phyloP scores from a whole-genome alignment of 352 stramenopile genomes.

The Pythium diclinum region DNA sequence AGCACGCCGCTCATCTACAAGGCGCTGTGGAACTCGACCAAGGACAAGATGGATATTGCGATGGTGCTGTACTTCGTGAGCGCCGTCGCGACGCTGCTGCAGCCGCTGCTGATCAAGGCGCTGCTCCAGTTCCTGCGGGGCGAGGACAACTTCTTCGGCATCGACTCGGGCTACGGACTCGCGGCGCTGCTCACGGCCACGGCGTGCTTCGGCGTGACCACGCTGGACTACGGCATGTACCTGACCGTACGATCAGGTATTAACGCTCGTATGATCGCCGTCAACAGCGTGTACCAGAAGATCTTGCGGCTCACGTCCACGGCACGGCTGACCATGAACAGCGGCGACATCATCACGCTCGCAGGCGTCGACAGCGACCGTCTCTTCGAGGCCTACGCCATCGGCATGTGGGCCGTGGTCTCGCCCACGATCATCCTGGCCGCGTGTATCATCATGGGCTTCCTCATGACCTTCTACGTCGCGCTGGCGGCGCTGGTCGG shows the following conservation, averaged over 20 bases:
- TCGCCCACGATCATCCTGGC: constrained; percentile 20
- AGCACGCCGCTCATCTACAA: constrained; percentile 11
- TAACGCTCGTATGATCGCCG: constrained; percentile 42
- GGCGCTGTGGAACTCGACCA: constrained; percentile 32
- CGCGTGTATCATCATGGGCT: constrained; percentile 25
- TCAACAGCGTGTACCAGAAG: constrained; percentile 58
- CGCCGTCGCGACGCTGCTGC: constrained; percentile 25
- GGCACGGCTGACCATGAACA: constrained; percentile 39
- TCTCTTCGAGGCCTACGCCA: constrained; percentile 46
- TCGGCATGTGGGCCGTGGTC: constrained; percentile 35
- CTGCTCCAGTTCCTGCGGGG: constrained; percentile 28
- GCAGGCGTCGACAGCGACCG: constrained; percentile 51
- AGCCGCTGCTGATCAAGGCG: constrained; percentile 37
- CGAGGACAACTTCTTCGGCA: constrained; percentile 24
- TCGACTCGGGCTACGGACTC: constrained; percentile 28
- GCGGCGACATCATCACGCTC: constrained; percentile 62
- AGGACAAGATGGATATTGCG: constrained; percentile 30
- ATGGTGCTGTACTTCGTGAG: constrained; percentile 30
- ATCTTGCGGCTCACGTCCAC: constrained; percentile 40
- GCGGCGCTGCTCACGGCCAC: constrained; percentile 18
- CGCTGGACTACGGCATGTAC: constrained; percentile 50
- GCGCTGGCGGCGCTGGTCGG: constrained; percentile 28
- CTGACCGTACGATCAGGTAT: constrained; percentile 40
- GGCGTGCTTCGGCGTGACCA: constrained; percentile 27
- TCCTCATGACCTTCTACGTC: constrained; percentile 13